Evolutionary conservation across 257 asterid species (phyloP), one percentile per base, ranked within the genome.

Genomic region (Cynanchum wilfordii): DNA sequence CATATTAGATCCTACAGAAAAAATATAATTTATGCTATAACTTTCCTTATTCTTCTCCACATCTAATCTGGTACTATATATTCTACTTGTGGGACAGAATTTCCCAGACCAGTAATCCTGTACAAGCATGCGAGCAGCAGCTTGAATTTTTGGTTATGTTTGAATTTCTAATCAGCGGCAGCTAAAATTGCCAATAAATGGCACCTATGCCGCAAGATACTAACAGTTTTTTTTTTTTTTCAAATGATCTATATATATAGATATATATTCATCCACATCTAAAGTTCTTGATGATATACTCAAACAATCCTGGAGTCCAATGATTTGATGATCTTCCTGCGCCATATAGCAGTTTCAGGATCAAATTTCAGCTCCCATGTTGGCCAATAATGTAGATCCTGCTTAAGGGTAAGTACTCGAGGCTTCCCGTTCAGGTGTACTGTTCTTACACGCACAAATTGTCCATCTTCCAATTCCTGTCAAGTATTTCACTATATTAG

Each of bases 341-440:
- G 81, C 99, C 99, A 94, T 74, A 81, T 80, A 25, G 97, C 93
- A 73, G 91, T 86, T 76, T 85, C 90, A 10, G 95, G 96, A 68
- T 91, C 97, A 73, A 89, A 94, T 63, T 91, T 83, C 78, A 94
- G 81, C 79, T 91, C 99, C 99, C 99, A 94, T 38, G 98, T 79
- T 49, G 99, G 97, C 99, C 99, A 94, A 82, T 94, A 94, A 76
- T 94, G 99, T 77, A 94, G 82, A 86, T 94, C 99, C 83, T 94
- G 99, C 89, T 91, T 94, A 83, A 94, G 74, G 30, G 99, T 85
- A 36, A 94, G 89, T 65, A 91, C 97, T 44, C 95, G 88, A 70
- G 97, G 97, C 85, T 92, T 94, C 83, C 93, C 99, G 4, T 90
- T 92, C 85, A 94, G 88, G 90, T 94, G 97, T 56, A 94, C 79